Conservation (phyloP, 2,329 filamentous ascomycete genomes). For the Neonectria magnoliae region DNA sequence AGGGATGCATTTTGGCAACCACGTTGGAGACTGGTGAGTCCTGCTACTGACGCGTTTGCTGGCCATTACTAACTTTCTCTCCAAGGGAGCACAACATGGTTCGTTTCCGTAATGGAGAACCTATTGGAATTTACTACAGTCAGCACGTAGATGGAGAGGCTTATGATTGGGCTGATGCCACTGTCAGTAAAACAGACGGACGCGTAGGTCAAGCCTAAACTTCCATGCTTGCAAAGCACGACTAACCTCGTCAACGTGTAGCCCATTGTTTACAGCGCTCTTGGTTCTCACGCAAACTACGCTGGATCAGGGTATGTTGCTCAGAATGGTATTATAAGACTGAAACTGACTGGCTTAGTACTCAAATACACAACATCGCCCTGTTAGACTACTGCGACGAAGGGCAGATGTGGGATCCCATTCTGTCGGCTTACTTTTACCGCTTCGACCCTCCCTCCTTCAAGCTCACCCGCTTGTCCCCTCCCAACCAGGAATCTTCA, state of each 20-base stretch:
- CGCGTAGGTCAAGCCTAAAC: slow-evolving; percentile 37
- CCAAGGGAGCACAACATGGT: slow-evolving; percentile 44
- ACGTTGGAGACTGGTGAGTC: slow-evolving; percentile 44
- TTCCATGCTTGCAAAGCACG: accelerated
- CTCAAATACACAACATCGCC: slow-evolving; percentile 47
- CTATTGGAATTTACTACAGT: slow-evolving; percentile 43
- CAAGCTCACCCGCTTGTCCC: slow-evolving; percentile 32
- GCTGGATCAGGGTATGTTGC: slow-evolving; percentile 37
- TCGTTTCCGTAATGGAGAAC: slow-evolving; percentile 40
- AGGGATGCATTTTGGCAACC: slow-evolving; percentile 45
- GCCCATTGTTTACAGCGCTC: slow-evolving; percentile 49
- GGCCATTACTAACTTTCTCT: slow-evolving; percentile 1
- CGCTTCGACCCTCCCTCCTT: slow-evolving; percentile 42
- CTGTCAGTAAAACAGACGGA: slow-evolving; percentile 36
- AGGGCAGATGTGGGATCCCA: slow-evolving; percentile 48
- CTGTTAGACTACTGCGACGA: slow-evolving; percentile 48
- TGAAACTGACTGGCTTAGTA: slow-evolving; percentile 30
- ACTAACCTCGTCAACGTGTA: slow-evolving; percentile 19
- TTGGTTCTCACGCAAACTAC: slow-evolving; percentile 50
- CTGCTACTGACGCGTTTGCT: accelerated
- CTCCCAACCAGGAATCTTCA: slow-evolving; percentile 21
- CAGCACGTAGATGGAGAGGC: slow-evolving; percentile 41
- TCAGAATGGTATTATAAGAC: accelerated
- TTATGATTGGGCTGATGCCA: slow-evolving; percentile 43
- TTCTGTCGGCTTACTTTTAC: slow-evolving; percentile 50